Evolutionary conservation across 495 filamentous ascomycete species (phyloP).

Genomic region (Penicillium soppii): DNA sequence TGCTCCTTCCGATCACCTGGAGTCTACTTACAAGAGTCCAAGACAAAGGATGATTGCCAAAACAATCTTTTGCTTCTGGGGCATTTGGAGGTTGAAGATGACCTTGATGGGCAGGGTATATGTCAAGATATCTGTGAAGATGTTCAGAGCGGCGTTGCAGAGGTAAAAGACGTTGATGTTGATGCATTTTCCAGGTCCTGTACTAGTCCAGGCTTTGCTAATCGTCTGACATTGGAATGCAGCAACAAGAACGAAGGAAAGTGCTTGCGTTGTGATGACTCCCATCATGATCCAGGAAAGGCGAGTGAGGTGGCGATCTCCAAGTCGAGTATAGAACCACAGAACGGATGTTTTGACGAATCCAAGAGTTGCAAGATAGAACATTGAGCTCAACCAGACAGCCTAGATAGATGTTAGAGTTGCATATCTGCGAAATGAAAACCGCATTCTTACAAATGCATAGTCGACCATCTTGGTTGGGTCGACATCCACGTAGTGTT

Average conservation of each 20-base stretch:
- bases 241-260: constrained; percentile 35
- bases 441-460: constrained; percentile 24
- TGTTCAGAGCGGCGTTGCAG: constrained; percentile 48
- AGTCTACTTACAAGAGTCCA: constrained; percentile 38
- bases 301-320: constrained; percentile 32
- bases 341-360: constrained; percentile 42
- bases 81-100: constrained; percentile 35
- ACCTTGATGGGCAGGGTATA: constrained; percentile 46
- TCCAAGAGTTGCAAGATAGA: constrained; percentile 39
- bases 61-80: constrained; percentile 37
- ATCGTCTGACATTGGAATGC: constrained; percentile 40
- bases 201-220: constrained; percentile 30
- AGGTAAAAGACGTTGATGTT: constrained; percentile 47
- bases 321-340: constrained; percentile 41
- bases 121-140: constrained; percentile 52
- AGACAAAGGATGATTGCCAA: constrained; percentile 37
- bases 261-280: constrained; percentile 30
- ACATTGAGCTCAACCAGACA: constrained; percentile 44
- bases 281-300: constrained; percentile 32
- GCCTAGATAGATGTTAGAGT: constrained; percentile 15
- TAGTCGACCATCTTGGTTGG: constrained; percentile 23
- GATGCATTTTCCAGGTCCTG: constrained; percentile 38
- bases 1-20: not conserved
- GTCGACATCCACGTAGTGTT: constrained; percentile 26
- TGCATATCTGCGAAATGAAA: no score